Percentiles rank a stretch among this genome's conserved stretches.
Conservation (phyloP, 148 eudicot species). For the Vaccinium vitisidaea region DNA sequence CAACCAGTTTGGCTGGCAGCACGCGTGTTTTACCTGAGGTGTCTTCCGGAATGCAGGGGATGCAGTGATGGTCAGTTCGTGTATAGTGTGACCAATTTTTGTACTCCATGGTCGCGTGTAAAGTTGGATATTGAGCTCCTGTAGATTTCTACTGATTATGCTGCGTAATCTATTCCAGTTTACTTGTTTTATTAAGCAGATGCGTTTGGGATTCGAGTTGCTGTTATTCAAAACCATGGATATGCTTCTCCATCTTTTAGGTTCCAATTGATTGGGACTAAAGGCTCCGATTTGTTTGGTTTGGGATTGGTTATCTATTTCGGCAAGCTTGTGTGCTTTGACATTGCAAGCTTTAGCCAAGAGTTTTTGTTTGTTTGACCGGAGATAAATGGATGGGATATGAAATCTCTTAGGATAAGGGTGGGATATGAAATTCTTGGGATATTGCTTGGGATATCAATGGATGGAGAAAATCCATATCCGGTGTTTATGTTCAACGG, state of each 20-base stretch:
- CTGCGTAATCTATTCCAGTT: background rate
- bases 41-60: constrained; percentile 10
- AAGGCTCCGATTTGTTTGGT: no score
- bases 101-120: background rate
- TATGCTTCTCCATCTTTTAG: background rate
- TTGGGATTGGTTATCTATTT: no score
- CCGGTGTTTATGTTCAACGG: no score
- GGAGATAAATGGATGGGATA: no score
- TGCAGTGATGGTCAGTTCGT: background rate
- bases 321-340: no score
- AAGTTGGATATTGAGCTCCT: background rate
- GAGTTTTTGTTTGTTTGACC: no score
- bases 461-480: no score
- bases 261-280: no score
- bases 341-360: no score
- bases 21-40: constrained; percentile 11
- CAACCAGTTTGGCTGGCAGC: constrained; percentile 8
- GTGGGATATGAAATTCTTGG: no score
- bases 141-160: background rate
- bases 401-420: no score
- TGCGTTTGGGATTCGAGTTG: background rate
- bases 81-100: constrained; percentile 11
- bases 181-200: background rate
- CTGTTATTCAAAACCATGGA: background rate
- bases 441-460: no score